These are phyloP conservation scores for Ministeria vibrans DNA, from an alignment of 78 protist species.

Conservation along the genomic window DNA sequence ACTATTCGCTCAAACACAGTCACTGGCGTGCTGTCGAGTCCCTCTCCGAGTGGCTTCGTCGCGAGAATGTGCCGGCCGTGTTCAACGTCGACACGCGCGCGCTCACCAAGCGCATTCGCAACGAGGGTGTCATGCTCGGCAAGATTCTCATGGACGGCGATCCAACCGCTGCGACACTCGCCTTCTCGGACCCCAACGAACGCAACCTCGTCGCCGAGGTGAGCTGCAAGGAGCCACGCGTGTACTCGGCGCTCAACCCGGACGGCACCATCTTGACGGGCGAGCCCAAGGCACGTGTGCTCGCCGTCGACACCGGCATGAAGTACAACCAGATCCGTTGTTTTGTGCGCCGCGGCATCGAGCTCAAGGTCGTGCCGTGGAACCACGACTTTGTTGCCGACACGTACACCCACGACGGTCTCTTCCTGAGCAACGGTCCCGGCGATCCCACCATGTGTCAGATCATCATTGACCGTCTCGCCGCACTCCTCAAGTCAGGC, in stretches of 20 bases:
- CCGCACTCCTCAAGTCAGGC: too few species aligned
- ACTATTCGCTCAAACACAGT: constrained; percentile 68
- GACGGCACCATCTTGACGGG: background rate
- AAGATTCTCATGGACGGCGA: constrained; percentile 53
- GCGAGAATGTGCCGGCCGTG: constrained; percentile 81
- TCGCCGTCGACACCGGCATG: constrained; percentile 88
- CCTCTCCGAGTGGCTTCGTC: constrained; percentile 77
- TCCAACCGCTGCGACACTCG: too few species aligned
- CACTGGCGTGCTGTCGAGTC: constrained; percentile 88
- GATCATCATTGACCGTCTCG: constrained; percentile 39
- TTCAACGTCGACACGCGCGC: constrained; percentile 90
- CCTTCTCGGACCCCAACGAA: constrained; percentile 58
- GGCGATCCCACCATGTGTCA: constrained; percentile 73
- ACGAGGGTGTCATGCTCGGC: constrained; percentile 79
- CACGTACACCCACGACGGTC: constrained; percentile 68
- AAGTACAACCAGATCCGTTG: constrained; percentile 78
- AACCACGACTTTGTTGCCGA: constrained; percentile 70
- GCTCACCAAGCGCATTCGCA: constrained; percentile 81
- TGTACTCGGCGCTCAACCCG: background rate
- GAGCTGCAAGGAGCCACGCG: background rate
- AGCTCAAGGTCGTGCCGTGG: constrained; percentile 88
- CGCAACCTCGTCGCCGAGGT: constrained; percentile 63
- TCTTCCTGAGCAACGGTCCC: constrained; percentile 91
- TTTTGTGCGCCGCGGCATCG: constrained; percentile 69
- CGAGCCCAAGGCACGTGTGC: constrained; percentile 12